Percentiles rank a stretch among this genome's conserved stretches.
These are phyloP conservation scores for Picea glauca DNA, from an alignment of 75 land plant species.

Conservation along the genomic window DNA sequence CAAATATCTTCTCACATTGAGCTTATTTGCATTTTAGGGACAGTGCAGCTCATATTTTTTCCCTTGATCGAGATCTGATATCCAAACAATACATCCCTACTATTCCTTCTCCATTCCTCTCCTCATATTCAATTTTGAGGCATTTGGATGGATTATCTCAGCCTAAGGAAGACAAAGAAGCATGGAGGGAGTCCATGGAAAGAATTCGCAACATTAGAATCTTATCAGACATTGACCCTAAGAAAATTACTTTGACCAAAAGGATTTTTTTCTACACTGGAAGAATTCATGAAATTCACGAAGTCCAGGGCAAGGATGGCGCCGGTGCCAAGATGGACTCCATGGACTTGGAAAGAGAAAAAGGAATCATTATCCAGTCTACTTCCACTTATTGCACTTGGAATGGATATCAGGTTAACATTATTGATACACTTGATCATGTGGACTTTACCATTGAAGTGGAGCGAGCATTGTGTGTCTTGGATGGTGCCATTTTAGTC, in stretches of 20 bases:
- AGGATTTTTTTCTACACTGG: conserved; percentile 90
- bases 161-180: conserved; percentile 19
- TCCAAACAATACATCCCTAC: not conserved
- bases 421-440: conserved; percentile 99
- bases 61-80: conserved; percentile 18
- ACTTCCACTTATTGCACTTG: conserved; percentile 97
- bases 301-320: conserved; percentile 93
- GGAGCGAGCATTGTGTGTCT: conserved; percentile 95
- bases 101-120: conserved; percentile 2
- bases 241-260: conserved; percentile 96
- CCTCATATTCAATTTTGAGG: not conserved
- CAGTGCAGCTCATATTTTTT: conserved; percentile 22
- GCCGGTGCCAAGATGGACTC: conserved; percentile 99
- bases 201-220: conserved; percentile 93
- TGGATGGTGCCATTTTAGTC: conserved; percentile 98
- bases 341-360: conserved; percentile 98
- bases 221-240: conserved; percentile 97
- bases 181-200: conserved; percentile 42
- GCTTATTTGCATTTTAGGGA: not conserved
- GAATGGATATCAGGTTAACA: conserved; percentile 96
- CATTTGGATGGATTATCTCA: conserved; percentile 23
- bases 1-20: too few relatives aligned
- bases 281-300: conserved; percentile 91
- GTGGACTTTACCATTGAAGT: conserved; percentile 99
- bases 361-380: conserved; percentile 97